These are phyloP conservation scores for Protea cynaroides DNA, from an alignment of 164 flowering plant species.

Conservation along the genomic window DNA sequence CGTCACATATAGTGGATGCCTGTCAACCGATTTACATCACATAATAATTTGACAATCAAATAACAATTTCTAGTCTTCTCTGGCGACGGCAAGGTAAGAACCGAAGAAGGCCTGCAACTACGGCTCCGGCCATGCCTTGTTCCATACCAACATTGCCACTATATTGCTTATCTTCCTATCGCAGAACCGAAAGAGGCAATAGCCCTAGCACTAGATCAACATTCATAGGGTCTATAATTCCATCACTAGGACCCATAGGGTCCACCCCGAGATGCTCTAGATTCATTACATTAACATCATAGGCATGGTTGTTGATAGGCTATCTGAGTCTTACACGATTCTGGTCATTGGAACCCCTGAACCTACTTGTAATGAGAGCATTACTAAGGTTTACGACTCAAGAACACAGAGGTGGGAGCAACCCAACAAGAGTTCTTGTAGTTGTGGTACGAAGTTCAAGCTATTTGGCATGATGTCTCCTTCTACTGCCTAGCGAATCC, in stretches of 20 bases:
- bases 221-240: constrained; percentile 29
- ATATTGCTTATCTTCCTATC: too few species aligned
- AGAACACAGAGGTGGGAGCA: constrained; percentile 15
- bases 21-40: too few species aligned
- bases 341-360: constrained; percentile 22
- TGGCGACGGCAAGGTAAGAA: too few species aligned
- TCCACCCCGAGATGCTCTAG: constrained; percentile 16
- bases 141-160: too few species aligned
- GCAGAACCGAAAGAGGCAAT: too few species aligned
- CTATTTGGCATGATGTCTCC: constrained; percentile 20
- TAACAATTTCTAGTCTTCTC: too few species aligned
- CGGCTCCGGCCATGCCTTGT: too few species aligned
- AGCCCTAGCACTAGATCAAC: too few species aligned
- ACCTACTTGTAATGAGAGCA: constrained; percentile 20
- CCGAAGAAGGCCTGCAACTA: too few species aligned
- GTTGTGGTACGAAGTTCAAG: constrained; percentile 23
- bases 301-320: constrained; percentile 20
- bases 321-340: constrained; percentile 8
- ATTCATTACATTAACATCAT: constrained; percentile 21
- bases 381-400: constrained; percentile 27
- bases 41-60: too few species aligned
- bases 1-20: too few species aligned
- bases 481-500: constrained; percentile 26
- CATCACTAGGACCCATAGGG: constrained; percentile 17
- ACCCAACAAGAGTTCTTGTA: constrained; percentile 19